These are phyloP conservation scores for Eucalyptus erythrocorys DNA, from an alignment of 345 rosid species.

Conservation along the genomic window DNA sequence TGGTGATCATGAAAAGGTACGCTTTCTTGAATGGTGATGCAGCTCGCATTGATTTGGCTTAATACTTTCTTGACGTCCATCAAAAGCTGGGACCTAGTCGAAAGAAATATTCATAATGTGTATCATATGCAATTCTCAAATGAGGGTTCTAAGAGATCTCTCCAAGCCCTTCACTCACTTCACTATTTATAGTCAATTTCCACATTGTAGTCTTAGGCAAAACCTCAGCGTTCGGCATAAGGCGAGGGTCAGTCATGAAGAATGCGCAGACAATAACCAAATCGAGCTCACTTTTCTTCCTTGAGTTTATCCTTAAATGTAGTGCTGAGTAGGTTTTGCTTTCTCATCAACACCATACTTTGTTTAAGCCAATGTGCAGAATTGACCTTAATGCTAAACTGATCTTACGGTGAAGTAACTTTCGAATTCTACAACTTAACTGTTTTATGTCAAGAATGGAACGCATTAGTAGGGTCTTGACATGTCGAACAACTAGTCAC, in stretches of 20 bases:
- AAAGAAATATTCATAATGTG: background rate
- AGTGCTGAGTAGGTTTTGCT: background rate
- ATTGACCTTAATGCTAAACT: background rate
- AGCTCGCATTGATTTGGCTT: background rate
- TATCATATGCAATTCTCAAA: background rate
- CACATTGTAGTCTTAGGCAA: background rate
- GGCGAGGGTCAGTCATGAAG: background rate
- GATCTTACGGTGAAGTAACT: background rate
- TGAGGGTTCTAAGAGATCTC: background rate
- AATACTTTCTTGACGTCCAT: background rate
- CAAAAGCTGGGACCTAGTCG: background rate
- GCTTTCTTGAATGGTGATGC: background rate
- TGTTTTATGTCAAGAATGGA: background rate
- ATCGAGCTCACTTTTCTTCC: background rate
- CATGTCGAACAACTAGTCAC: background rate
- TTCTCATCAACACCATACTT: background rate
- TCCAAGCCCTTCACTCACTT: background rate
- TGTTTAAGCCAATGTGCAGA: background rate
- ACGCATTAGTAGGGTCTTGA: background rate
- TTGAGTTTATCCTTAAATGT: background rate
- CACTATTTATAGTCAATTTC: background rate
- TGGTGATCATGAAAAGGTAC: background rate
- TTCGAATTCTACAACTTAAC: background rate
- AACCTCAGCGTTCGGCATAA: background rate
- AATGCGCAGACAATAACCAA: background rate